phyloP scores from a whole-genome alignment of 495 filamentous ascomycete genomes.

The Lichina pygmaea region DNA sequence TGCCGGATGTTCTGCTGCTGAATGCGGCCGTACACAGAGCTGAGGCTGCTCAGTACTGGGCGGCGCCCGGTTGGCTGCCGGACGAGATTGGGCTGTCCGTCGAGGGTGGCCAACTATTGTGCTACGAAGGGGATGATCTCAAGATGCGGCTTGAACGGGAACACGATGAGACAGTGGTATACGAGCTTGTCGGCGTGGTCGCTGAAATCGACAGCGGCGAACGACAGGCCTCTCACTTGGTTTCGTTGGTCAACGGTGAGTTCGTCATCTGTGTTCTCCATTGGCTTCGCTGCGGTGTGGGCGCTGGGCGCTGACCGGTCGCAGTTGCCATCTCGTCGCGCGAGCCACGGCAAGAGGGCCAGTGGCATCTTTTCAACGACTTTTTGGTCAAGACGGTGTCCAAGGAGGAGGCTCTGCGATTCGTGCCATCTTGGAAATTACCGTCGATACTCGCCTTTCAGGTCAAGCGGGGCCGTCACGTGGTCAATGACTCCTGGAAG shows the following conservation, averaged over 20 bases:
- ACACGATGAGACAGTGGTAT: constrained; percentile 31
- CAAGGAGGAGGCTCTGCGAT: constrained; percentile 58
- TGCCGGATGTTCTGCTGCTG: constrained; percentile 62
- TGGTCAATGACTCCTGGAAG: constrained; percentile 68
- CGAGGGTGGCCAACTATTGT: constrained; percentile 58
- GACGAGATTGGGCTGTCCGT: constrained; percentile 75
- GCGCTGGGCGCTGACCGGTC: background rate
- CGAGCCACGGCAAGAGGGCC: constrained; percentile 23
- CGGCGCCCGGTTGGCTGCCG: constrained; percentile 68
- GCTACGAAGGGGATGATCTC: constrained; percentile 69
- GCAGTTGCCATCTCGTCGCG: constrained; percentile 40
- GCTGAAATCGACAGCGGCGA: constrained; percentile 65
- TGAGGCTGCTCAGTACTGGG: constrained; percentile 58
- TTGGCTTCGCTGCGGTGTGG: background rate
- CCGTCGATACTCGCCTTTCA: constrained; percentile 75
- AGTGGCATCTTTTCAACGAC: constrained; percentile 94
- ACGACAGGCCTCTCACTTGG: constrained; percentile 68
- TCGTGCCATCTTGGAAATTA: constrained; percentile 72
- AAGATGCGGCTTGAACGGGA: constrained; percentile 35
- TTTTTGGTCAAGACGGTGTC: constrained; percentile 69
- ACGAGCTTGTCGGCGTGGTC: constrained; percentile 77
- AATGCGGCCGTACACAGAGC: constrained; percentile 48
- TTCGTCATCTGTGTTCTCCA: background rate
- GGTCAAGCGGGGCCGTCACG: constrained; percentile 41
- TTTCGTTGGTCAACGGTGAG: constrained; percentile 63